These are phyloP conservation scores for Fraxinus latifolia DNA, from an alignment of 305 asterid genomes.

Conservation along the genomic window DNA sequence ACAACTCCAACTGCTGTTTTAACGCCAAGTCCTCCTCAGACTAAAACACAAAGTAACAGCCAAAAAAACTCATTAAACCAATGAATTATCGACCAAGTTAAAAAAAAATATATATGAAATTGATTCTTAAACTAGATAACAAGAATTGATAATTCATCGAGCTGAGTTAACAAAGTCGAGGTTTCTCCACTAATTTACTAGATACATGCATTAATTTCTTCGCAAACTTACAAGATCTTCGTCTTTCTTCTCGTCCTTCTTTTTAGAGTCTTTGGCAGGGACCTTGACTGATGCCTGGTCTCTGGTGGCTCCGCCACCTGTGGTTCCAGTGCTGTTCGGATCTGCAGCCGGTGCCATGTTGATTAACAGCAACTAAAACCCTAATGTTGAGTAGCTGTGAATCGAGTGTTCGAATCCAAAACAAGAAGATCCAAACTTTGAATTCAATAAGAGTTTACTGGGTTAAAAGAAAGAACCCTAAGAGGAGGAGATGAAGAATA, in stretches of 20 bases:
- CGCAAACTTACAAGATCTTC: constrained; percentile 79
- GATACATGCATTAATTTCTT: background rate
- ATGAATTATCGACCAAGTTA: background rate
- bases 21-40: constrained; percentile 97
- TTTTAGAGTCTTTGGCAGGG: constrained; percentile 70
- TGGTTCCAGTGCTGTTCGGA: constrained; percentile 44
- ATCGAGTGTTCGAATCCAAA: background rate
- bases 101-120: background rate
- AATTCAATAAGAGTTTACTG: background rate
- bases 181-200: background rate
- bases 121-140: background rate
- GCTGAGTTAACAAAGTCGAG: background rate
- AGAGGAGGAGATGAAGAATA: background rate
- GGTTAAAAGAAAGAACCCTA: background rate
- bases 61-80: constrained; percentile 14
- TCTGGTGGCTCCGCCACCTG: constrained; percentile 41
- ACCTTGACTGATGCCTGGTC: constrained; percentile 54
- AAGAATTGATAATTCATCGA: background rate
- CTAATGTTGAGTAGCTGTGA: constrained; percentile 20
- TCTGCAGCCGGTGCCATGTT: constrained; percentile 69
- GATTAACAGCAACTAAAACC: constrained; percentile 29
- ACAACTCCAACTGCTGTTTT: constrained; percentile 89
- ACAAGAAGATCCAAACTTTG: background rate
- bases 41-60: constrained; percentile 33
- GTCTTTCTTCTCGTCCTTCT: constrained; percentile 85